Base-by-base conservation (phyloP, 352 stramenopile species). In the Pythium sukuiense region DNA sequence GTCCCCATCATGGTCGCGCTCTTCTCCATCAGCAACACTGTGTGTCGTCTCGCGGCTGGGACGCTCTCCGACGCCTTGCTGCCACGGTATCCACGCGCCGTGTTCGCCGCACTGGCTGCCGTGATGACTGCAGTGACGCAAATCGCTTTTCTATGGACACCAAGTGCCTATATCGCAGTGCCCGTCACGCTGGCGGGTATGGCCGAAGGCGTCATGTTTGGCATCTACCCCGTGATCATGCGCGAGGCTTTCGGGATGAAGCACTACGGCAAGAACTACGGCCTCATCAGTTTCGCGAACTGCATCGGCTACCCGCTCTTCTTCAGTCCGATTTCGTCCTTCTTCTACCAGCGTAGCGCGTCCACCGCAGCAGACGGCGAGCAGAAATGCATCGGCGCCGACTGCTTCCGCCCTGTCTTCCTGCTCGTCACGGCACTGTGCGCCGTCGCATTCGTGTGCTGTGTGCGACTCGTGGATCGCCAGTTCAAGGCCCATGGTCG, bases 261-360 rank as follows among this genome's bases (percentile, higher is more conserved):
- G 41, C 82, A 95, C 69, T 93, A 89, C 71, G 87, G 87, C 52
- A 93, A 93, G 63, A 95, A 95, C 66, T 95, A 90, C 59, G 87
- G 87, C 6, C 76, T 93, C 49, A 66, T 95, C 55, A 92, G 83
- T 33, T 63, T 93, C 26, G 87, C 87, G 50, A 95, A 93, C 71
- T 89, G 79, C 59, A 80, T 93, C 46, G 87, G 87, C 8, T 95
- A 91, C 55, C 87, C 87, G 39, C 76, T 95, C 18, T 72, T 93
- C 61, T 85, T 85, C 52, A 90, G 85, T 50, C 87, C 87, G 12
- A 65, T 95, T 29, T 84, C 83, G 48, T 92, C 85, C 27, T 88
- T 74, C 43, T 71, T 93, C 41, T 95, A 95, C 67, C 74, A 90
- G 53, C 72, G 63, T 37, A 72, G 73, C 7, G 61, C 73, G 1